These are phyloP conservation scores for Takashimella koratensis DNA, from an alignment of 1,284 basidiomycete species.

Conservation along the genomic window DNA sequence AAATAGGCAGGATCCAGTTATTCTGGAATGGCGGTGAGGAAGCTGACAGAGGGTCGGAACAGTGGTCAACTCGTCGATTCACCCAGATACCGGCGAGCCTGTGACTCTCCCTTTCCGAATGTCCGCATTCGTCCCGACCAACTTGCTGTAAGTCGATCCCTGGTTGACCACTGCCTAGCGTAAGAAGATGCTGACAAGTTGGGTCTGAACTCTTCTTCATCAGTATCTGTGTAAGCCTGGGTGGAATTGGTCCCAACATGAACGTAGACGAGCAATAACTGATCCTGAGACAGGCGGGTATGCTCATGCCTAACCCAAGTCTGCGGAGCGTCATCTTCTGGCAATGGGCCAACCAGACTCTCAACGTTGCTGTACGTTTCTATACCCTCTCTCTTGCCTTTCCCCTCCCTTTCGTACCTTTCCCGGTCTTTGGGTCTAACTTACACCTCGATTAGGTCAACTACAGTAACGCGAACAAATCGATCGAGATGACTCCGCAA, in stretches of 20 bases:
- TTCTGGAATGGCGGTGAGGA: too few relatives aligned
- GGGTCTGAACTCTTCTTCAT: too few relatives aligned
- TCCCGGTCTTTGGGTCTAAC: too few relatives aligned
- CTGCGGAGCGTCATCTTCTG: constrained; percentile 52
- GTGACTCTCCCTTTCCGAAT: constrained; percentile 55
- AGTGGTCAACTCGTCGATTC: constrained; percentile 52
- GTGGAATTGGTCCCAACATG: too few relatives aligned
- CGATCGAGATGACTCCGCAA: constrained; percentile 50
- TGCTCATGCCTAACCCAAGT: constrained; percentile 51
- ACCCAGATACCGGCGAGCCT: constrained; percentile 52
- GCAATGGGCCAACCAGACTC: constrained; percentile 56
- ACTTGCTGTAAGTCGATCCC: constrained; percentile 47
- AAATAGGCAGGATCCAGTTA: too few relatives aligned
- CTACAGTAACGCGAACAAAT: constrained; percentile 53
- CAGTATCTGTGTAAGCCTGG: too few relatives aligned
- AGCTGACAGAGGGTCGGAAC: too few relatives aligned
- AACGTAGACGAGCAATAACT: too few relatives aligned
- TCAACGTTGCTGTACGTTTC: constrained; percentile 48
- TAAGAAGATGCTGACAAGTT: neutral
- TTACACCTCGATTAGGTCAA: too few relatives aligned
- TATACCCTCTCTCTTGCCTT: neutral
- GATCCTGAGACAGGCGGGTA: constrained; percentile 46
- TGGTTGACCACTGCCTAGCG: too few relatives aligned
- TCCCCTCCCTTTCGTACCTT: too few relatives aligned
- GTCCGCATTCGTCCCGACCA: constrained; percentile 56